These are phyloP conservation scores for Pleurotus eryngii DNA, from an alignment of 768 basidiomycete species.

Conservation along the genomic window DNA sequence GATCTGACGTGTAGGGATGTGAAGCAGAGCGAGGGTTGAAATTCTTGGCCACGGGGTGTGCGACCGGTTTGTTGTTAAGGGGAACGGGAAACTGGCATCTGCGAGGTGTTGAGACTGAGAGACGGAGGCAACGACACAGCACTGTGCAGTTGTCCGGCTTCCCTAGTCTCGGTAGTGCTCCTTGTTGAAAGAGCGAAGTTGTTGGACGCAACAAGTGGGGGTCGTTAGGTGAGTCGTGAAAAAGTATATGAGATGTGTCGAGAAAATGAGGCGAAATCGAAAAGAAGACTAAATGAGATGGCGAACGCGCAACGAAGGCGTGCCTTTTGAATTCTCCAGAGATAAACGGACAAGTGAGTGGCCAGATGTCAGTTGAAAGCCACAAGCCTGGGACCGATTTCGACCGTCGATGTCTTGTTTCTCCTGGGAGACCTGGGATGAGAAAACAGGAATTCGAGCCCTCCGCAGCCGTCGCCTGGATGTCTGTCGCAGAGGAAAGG, in stretches of 20 bases:
- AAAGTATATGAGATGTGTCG: constrained; percentile 7
- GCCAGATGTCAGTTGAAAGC: constrained; percentile 26
- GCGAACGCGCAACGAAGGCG: constrained; percentile 94
- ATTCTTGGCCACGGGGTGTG: constrained; percentile 67
- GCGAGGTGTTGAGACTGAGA: constrained; percentile 42
- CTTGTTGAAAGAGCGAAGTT: constrained; percentile 29
- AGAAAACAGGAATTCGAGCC: constrained; percentile 17
- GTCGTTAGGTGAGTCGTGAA: constrained; percentile 80
- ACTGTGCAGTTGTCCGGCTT: constrained; percentile 36
- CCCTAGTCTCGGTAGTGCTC: constrained; percentile 43
- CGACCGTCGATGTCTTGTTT: constrained; percentile 31
- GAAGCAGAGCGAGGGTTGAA: constrained; percentile 32
- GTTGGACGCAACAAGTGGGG: constrained; percentile 32
- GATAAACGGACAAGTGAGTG: constrained; percentile 26
- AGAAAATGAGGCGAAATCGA: constrained; percentile 7
- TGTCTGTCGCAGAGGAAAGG: constrained; percentile 29
- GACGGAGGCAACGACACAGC: constrained; percentile 41
- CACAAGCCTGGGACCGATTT: constrained; percentile 14
- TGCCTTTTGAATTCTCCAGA: constrained; percentile 65
- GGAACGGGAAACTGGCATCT: constrained; percentile 89
- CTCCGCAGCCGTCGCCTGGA: constrained; percentile 43
- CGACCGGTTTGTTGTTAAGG: constrained; percentile 49
- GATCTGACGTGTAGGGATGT: constrained; percentile 34
- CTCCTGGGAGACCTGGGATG: constrained; percentile 23
- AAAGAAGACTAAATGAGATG: constrained; percentile 31